A percentile compares a stretch with the other conserved stretches of the same genome.
Evolutionary conservation across 1,139 yeast genomes (phyloP).

Genomic region (Arxiozyma slooffiae): DNA sequence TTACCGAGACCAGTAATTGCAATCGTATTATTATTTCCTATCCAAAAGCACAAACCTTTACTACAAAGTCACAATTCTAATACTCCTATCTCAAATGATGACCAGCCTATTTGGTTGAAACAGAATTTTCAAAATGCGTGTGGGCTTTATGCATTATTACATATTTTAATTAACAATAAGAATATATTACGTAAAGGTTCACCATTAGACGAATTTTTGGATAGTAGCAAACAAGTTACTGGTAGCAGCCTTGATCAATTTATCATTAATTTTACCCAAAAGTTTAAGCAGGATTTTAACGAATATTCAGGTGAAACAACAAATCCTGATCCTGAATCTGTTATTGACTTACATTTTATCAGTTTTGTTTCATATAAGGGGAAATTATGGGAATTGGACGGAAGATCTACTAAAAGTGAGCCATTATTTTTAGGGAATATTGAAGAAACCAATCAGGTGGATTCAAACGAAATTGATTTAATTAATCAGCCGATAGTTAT

Average conservation of each 20-base stretch:
- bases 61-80: slow-evolving; percentile 7
- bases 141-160: slow-evolving; percentile 83
- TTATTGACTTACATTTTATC: slow-evolving; percentile 63
- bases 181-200: slow-evolving; percentile 24
- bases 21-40: slow-evolving; percentile 69
- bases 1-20: slow-evolving; percentile 77
- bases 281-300: slow-evolving; percentile 16
- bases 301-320: slow-evolving; percentile 57
- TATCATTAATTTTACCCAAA: slow-evolving; percentile 18
- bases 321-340: slow-evolving; percentile 62
- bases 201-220: slow-evolving; percentile 27
- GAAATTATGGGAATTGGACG: slow-evolving; percentile 57
- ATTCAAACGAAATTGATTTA: slow-evolving; percentile 36
- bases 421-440: slow-evolving; percentile 6
- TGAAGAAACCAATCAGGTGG: slow-evolving; percentile 17
- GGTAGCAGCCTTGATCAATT: slow-evolving; percentile 12
- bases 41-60: slow-evolving; percentile 44
- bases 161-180: slow-evolving; percentile 50
- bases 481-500: slow-evolving; percentile 44
- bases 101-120: slow-evolving; percentile 52
- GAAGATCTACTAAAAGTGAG: slow-evolving; percentile 44
- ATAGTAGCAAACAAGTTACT: slow-evolving; percentile 48
- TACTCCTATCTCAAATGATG: slow-evolving; percentile 13
- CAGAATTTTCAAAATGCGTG: slow-evolving; percentile 88
- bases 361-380: slow-evolving; percentile 45